Evolutionary conservation across 768 basidiomycete species (phyloP).

Genomic region (Agaricus subrufescens): DNA sequence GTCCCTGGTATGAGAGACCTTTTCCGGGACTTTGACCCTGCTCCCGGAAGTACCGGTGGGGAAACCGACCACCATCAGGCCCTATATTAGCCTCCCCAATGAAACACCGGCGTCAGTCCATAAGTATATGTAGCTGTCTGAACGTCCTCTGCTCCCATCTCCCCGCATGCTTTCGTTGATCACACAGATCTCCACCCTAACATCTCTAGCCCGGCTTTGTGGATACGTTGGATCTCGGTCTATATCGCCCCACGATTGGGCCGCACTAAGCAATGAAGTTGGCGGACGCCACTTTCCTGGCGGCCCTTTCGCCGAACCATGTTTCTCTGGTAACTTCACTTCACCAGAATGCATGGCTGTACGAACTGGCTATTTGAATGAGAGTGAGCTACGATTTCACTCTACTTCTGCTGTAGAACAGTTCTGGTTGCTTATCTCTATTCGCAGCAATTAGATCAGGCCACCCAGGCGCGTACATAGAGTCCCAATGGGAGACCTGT

Average conservation of each 20-base stretch:
- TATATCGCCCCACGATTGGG: constrained; percentile 9
- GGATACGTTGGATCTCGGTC: background rate
- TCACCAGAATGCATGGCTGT: constrained; percentile 13
- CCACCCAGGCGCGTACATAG: constrained; percentile 16
- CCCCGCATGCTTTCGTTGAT: constrained; percentile 1
- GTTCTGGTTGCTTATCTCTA: background rate
- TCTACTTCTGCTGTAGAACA: background rate
- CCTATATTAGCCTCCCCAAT: too few relatives aligned
- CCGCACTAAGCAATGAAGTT: constrained; percentile 10
- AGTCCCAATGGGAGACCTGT: constrained; percentile 53
- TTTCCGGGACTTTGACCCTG: too few relatives aligned
- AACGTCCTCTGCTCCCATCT: background rate
- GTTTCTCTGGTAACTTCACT: constrained; percentile 13
- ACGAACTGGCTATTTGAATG: constrained; percentile 13
- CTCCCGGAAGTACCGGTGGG: too few relatives aligned
- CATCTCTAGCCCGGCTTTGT: background rate
- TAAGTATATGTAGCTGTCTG: too few relatives aligned
- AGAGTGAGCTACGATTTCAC: constrained; percentile 8
- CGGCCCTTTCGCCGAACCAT: constrained; percentile 17
- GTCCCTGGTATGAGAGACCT: too few relatives aligned
- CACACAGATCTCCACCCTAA: background rate
- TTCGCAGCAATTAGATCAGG: constrained; percentile 12
- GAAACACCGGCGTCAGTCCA: too few relatives aligned
- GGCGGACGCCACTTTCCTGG: constrained; percentile 12
- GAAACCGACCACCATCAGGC: too few relatives aligned